A percentile compares a stretch with the other conserved stretches of the same genome.
These are phyloP conservation scores for Candida bentonensis DNA, from an alignment of 805 yeast genomes.

Conservation along the genomic window DNA sequence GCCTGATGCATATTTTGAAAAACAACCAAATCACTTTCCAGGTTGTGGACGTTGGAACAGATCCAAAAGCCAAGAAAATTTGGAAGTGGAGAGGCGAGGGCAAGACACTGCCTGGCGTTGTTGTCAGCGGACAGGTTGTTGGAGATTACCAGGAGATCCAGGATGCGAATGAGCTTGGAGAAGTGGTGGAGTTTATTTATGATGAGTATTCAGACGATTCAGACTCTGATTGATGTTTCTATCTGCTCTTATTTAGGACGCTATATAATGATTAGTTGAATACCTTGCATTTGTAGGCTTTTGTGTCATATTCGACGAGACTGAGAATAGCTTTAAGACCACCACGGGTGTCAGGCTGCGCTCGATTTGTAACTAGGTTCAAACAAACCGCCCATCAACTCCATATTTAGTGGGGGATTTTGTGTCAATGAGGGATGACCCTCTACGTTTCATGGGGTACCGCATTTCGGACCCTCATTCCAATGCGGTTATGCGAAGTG, in stretches of 20 bases:
- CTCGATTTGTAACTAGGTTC: too few relatives aligned
- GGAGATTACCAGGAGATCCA: constrained; percentile 78
- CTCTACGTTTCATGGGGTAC: too few relatives aligned
- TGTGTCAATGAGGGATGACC: too few relatives aligned
- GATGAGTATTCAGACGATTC: constrained; percentile 10
- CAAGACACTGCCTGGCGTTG: constrained; percentile 65
- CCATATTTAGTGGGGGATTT: too few relatives aligned
- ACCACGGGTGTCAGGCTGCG: too few relatives aligned
- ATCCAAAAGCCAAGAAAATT: constrained; percentile 61
- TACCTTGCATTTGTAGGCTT: neutral
- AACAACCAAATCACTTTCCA: constrained; percentile 57
- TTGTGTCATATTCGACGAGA: too few relatives aligned
- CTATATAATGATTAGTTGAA: neutral
- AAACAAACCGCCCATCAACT: too few relatives aligned
- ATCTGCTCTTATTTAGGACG: neutral
- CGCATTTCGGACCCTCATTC: too few relatives aligned
- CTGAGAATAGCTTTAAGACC: too few relatives aligned
- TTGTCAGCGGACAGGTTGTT: constrained; percentile 64
- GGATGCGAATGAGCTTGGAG: constrained; percentile 54
- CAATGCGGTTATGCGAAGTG: too few relatives aligned
- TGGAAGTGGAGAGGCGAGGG: constrained; percentile 68
- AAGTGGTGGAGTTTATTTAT: constrained; percentile 15
- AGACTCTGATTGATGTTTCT: neutral
- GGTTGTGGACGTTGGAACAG: constrained; percentile 70
- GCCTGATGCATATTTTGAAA: constrained; percentile 53